Percentiles rank a stretch among this genome's conserved stretches.
Conservation (phyloP, 345 rosid genomes). For the Passiflora organensis region DNA sequence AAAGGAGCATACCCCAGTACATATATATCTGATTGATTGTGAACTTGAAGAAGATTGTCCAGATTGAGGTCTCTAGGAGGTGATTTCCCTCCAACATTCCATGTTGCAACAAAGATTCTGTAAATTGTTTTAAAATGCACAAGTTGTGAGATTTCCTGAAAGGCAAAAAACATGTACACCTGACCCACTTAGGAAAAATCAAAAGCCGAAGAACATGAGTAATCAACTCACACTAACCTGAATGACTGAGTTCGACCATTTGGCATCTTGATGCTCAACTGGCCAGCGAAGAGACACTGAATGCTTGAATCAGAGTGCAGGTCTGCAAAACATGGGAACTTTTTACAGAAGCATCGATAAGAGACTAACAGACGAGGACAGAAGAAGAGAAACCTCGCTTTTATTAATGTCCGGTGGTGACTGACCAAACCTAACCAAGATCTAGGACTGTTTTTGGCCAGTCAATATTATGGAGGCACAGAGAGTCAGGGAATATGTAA, state of each 20-base stretch:
- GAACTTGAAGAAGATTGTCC: conserved; percentile 60
- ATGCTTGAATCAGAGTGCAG: conserved; percentile 35
- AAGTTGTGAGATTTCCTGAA: no score
- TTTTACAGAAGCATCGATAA: no score
- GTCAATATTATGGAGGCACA: background rate
- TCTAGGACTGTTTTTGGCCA: no score
- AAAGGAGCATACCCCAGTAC: conserved; percentile 89
- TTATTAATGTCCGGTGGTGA: conserved; percentile 22
- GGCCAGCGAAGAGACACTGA: conserved; percentile 40
- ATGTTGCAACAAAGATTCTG: conserved; percentile 89
- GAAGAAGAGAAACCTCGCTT: conserved; percentile 12
- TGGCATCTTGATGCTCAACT: conserved; percentile 33
- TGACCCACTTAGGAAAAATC: background rate
- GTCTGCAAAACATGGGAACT: conserved; percentile 47
- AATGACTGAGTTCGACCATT: conserved; percentile 45
- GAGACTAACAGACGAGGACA: no score
- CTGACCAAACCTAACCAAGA: conserved; percentile 20
- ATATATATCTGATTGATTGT: conserved; percentile 62
- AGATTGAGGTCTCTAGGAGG: conserved; percentile 64
- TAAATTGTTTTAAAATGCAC: background rate
- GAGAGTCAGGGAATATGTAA: no score
- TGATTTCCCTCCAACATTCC: conserved; percentile 95
- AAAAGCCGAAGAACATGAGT: background rate
- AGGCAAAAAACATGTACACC: no score
- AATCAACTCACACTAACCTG: no score